phyloP scores from a whole-genome alignment of 2,329 filamentous ascomycete genomes.

The Aspergillus sp. region DNA sequence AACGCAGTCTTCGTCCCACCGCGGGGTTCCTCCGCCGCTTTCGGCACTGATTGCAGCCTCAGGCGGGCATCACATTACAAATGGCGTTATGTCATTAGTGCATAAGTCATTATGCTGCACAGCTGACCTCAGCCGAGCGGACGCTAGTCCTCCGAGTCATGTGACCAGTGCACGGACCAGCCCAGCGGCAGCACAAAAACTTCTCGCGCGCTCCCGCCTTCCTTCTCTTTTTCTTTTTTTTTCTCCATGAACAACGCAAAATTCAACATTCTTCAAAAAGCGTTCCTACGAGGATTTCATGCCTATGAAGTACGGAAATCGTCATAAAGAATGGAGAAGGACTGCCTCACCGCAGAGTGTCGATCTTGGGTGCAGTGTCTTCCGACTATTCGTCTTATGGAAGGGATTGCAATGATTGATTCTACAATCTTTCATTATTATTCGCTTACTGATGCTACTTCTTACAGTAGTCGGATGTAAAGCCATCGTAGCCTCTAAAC shows the following conservation, averaged over 20 bases:
- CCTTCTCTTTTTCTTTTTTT: slow-evolving; percentile 35
- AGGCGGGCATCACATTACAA: background rate
- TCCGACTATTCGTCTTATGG: slow-evolving; percentile 44
- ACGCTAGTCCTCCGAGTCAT: slow-evolving; percentile 15
- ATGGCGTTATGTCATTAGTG: background rate
- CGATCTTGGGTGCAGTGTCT: slow-evolving; percentile 61
- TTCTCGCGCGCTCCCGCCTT: slow-evolving; percentile 18
- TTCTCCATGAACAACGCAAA: slow-evolving; percentile 59
- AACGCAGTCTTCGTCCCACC: background rate
- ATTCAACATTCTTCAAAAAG: slow-evolving; percentile 56
- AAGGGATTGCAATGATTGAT: slow-evolving; percentile 61
- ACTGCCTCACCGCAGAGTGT: slow-evolving; percentile 40
- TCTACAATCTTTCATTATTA: slow-evolving; percentile 41
- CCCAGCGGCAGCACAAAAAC: slow-evolving; percentile 6
- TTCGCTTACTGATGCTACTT: background rate
- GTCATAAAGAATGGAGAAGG: slow-evolving; percentile 57
- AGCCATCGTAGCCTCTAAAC: background rate
- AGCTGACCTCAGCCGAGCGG: background rate
- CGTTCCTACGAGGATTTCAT: slow-evolving; percentile 55
- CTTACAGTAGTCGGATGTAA: background rate
- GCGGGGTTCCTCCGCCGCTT: background rate
- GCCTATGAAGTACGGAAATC: slow-evolving; percentile 59
- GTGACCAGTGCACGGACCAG: slow-evolving; percentile 18
- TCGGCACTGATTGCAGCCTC: background rate
- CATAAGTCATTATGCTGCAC: background rate